phyloP scores from a whole-genome alignment of 306 rosid species.

The Prunus padus region DNA sequence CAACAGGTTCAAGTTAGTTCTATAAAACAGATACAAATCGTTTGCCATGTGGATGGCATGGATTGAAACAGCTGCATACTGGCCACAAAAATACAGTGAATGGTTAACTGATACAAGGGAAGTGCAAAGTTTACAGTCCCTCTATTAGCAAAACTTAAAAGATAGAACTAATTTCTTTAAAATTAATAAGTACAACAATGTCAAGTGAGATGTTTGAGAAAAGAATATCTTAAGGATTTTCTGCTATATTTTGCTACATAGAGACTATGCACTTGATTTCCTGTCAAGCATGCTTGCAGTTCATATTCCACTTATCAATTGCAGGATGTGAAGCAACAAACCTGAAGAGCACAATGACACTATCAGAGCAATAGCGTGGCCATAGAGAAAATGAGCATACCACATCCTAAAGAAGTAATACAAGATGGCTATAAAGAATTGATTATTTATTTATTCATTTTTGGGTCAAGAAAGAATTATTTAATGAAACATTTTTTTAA shows the following conservation, averaged over 20 bases:
- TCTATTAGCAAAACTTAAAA: background rate
- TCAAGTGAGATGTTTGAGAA: background rate
- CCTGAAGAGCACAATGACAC: constrained; percentile 3
- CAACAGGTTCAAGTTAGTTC: background rate
- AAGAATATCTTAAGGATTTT: background rate
- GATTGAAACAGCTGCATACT: background rate
- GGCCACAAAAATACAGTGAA: background rate
- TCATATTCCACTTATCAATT: background rate
- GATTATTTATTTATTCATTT: too few relatives aligned
- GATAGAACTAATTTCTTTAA: background rate
- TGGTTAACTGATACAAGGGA: background rate
- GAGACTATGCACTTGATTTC: background rate
- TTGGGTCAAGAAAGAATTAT: too few relatives aligned
- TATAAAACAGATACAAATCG: background rate
- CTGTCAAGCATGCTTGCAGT: background rate
- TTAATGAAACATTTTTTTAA: constrained; percentile 3
- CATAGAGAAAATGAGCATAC: constrained; percentile 14
- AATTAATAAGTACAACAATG: background rate
- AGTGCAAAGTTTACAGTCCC: background rate
- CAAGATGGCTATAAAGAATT: background rate
- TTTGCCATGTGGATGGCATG: background rate
- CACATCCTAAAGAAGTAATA: constrained; percentile 12
- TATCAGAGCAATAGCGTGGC: constrained; percentile 5
- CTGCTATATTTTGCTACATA: background rate
- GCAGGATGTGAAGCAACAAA: constrained; percentile 9